Conservation (phyloP, 352 stramenopile species). For the Globisporangium rhizosaccharum region DNA sequence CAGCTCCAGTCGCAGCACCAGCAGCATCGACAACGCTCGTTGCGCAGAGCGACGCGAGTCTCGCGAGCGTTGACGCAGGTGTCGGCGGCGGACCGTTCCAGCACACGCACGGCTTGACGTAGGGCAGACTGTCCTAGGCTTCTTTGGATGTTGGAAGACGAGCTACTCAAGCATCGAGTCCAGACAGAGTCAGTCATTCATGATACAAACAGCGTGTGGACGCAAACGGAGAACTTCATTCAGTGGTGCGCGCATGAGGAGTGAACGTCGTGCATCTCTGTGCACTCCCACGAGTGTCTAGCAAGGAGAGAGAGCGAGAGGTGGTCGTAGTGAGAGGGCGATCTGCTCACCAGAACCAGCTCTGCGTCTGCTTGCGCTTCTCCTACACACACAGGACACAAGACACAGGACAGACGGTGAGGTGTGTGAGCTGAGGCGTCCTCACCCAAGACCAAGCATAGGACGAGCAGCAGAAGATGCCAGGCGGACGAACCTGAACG, state of each 20-base stretch:
- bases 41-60: conserved; percentile 32
- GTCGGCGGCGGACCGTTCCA: conserved; percentile 79
- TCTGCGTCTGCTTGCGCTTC: conserved; percentile 15
- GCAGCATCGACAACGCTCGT: conserved; percentile 18
- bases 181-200: too few species aligned
- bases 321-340: too few species aligned
- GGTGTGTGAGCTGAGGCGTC: too few species aligned
- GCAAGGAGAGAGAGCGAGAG: too few species aligned
- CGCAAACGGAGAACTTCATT: too few species aligned
- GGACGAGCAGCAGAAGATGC: neutral
- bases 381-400: conserved; percentile 5
- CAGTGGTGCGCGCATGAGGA: too few species aligned
- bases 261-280: too few species aligned
- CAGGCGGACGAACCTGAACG: conserved; percentile 31
- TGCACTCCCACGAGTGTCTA: too few species aligned
- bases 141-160: too few species aligned
- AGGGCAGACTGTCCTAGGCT: neutral
- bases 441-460: neutral
- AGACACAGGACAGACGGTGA: neutral
- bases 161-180: too few species aligned
- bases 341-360: conserved; percentile 16
- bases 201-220: too few species aligned
- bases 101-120: conserved; percentile 11
- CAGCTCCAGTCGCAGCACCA: neutral
- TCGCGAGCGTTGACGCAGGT: conserved; percentile 59